Conservation (phyloP, 257 asterid genomes). For the Pogostemon cablin region DNA sequence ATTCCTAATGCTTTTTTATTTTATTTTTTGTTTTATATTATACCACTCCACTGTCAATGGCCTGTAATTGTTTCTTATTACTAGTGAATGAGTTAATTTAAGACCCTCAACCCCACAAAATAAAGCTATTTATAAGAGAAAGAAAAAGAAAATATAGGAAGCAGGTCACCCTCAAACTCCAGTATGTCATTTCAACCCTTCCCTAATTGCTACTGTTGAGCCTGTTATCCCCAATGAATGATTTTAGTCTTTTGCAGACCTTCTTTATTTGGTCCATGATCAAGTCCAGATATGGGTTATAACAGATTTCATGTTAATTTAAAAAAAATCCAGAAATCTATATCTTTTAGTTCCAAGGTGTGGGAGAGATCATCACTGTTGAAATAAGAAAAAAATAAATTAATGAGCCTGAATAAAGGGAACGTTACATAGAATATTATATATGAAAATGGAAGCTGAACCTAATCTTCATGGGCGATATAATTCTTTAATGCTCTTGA, state of each 20-base stretch:
- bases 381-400: neutral
- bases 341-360: neutral
- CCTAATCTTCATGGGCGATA: conserved; percentile 11
- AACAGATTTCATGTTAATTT: neutral
- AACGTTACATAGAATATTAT: neutral
- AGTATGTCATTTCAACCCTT: neutral
- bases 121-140: neutral
- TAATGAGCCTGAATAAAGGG: neutral
- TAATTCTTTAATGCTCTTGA: conserved; percentile 19
- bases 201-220: neutral
- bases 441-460: neutral
- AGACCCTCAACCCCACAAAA: neutral
- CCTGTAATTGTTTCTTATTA: neutral
- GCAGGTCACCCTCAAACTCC: neutral
- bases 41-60: neutral
- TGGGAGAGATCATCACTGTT: conserved; percentile 2
- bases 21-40: neutral
- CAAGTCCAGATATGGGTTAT: neutral
- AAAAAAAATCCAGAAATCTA: neutral
- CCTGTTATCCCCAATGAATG: neutral
- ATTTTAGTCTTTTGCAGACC: neutral
- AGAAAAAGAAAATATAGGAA: conserved; percentile 3
- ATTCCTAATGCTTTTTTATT: neutral
- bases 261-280: neutral
- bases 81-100: neutral